Base-by-base conservation (phyloP, 2,329 filamentous ascomycete genomes). In the Botryotinia convoluta region DNA sequence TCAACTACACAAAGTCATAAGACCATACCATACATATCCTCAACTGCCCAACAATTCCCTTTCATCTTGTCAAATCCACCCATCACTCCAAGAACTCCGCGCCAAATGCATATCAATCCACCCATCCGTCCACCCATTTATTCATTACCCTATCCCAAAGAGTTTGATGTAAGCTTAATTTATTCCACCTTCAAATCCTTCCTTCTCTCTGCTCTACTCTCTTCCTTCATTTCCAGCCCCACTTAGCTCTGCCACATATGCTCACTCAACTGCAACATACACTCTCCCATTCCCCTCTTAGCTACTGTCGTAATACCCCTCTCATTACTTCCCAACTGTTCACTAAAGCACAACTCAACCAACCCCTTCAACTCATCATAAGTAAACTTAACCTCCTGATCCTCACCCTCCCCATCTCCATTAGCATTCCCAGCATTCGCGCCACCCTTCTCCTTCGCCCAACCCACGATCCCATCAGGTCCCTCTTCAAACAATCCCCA, bases 251-350 rank as follows among this genome's bases (percentile, higher is more conserved):
- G 87, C 90, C 89, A 93, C 88, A 92, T 89, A 78, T 90, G 86
- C 84, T 94, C 92, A 78, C 90, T 92, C 78, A 95, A 83, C 77
- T 87, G 88, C 74, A 92, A 82, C 79, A 93, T 81, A 84, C 91
- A 90, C 78, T 93, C 91, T 72, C 89, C 90, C 86, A 94, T 87
- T 79, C 88, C 87, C 79, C 92, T 86, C 84, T 88, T 90, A 4
- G 92, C 92, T 74, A 89, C 87, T 35, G 89, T 86, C 62, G 87
- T 87, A 72, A 93, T 88, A 45, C 92, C 91, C 76, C 92, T 84
- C 82, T 92, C 89, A 68, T 89, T 87, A 77, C 91, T 90, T 10
- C 87, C 86, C 76, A 93, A 80, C 79, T 87, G 87, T 82, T 92
- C 90, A 78, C 90, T 92, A 78, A 90, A 92, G 81, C 86, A 92